Evolutionary conservation across 2,329 filamentous ascomycete species (phyloP).

Genomic region (Fusarium chaquense): DNA sequence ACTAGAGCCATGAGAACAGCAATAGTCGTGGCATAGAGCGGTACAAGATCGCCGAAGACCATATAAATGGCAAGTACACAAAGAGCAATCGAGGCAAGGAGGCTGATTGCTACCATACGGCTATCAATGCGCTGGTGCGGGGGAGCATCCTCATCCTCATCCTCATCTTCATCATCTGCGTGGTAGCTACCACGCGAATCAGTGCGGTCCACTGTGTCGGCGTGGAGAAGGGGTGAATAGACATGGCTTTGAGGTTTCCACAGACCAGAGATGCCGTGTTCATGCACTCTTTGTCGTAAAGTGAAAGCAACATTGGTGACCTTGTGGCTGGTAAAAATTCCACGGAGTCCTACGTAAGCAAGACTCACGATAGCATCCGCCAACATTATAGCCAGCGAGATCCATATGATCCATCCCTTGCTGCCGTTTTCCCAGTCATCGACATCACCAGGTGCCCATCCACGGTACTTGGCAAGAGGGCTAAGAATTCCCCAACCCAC

Average conservation of each 20-base stretch:
- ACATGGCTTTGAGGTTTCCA: conserved; percentile 36
- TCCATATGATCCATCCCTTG: conserved; percentile 99
- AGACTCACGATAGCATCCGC: conserved; percentile 92
- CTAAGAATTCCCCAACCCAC: conserved; percentile 93
- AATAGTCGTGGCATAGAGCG: conserved; percentile 78
- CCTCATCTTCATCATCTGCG: conserved; percentile 56
- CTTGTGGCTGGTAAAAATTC: conserved; percentile 56
- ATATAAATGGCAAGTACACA: conserved; percentile 86
- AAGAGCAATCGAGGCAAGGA: conserved; percentile 80
- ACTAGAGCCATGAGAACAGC: conserved; percentile 88
- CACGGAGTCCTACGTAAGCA: conserved; percentile 78
- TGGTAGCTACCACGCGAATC: conserved; percentile 22
- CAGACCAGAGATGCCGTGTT: conserved; percentile 38
- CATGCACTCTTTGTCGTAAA: conserved; percentile 29
- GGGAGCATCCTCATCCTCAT: conserved; percentile 81
- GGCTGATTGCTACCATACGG: conserved; percentile 77
- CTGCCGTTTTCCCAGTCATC: conserved; percentile 91
- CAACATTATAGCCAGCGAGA: conserved; percentile 95
- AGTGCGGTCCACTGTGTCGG: conserved; percentile 2
- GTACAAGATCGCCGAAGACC: conserved; percentile 86
- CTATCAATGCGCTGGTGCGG: conserved; percentile 82
- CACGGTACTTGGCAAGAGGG: conserved; percentile 84
- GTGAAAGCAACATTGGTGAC: conserved; percentile 1
- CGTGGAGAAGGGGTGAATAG: conserved; percentile 44
- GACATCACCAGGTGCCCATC: conserved; percentile 91